phyloP scores from a whole-genome alignment of 1,139 yeast genomes.

The Nadsonia commutata region DNA sequence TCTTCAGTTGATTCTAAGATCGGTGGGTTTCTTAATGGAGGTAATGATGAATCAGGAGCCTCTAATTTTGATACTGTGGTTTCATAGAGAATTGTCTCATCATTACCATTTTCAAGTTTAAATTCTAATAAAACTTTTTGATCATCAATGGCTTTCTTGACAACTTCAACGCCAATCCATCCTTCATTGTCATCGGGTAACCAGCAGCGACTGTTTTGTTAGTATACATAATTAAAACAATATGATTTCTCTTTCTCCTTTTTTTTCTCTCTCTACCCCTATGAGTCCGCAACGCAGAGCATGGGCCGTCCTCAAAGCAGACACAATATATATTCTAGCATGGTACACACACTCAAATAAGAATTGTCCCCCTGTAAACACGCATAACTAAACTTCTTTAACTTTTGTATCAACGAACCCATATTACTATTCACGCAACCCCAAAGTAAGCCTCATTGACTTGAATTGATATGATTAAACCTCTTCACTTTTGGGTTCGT shows the following conservation, averaged over 20 bases:
- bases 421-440: too few relatives aligned
- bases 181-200: conserved; percentile 78
- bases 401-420: too few relatives aligned
- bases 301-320: too few relatives aligned
- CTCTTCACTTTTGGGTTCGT: too few relatives aligned
- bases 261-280: too few relatives aligned
- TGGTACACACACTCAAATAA: too few relatives aligned
- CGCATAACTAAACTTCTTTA: too few relatives aligned
- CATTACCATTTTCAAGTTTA: conserved; percentile 45
- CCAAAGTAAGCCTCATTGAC: too few relatives aligned
- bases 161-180: conserved; percentile 82
- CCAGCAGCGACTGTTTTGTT: conserved; percentile 66
- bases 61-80: background rate
- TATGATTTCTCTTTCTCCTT: background rate
- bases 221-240: background rate
- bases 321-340: too few relatives aligned
- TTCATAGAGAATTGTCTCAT: conserved; percentile 17
- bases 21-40: conserved; percentile 79
- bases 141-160: conserved; percentile 33
- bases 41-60: background rate
- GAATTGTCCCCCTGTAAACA: too few relatives aligned
- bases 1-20: conserved; percentile 90
- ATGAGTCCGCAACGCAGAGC: too few relatives aligned
- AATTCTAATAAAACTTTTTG: conserved; percentile 43
- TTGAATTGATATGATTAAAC: too few relatives aligned